Evolutionary conservation across 257 asterid genomes (phyloP).

Genomic region (Solanum chiquidenum): DNA sequence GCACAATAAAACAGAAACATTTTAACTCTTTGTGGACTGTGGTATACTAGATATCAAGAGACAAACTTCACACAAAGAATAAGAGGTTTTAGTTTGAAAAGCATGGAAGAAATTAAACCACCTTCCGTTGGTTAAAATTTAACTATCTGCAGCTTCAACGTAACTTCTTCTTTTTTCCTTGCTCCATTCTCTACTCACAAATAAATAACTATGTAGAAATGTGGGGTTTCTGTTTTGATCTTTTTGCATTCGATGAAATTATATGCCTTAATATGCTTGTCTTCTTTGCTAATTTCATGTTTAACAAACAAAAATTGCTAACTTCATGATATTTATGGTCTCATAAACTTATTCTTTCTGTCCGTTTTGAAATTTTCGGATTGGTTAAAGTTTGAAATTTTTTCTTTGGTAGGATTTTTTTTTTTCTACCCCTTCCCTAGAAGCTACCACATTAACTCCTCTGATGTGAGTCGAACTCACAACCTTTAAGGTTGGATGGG

Average conservation of each 20-base stretch:
- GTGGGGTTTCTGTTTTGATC: background rate
- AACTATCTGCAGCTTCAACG: background rate
- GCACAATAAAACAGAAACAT: background rate
- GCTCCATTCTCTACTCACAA: background rate
- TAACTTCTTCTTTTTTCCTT: background rate
- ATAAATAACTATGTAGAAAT: background rate
- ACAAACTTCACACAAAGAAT: background rate
- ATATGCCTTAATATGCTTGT: background rate
- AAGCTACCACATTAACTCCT: no score
- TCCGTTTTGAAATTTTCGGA: background rate
- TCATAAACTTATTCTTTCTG: background rate
- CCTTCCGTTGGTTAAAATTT: background rate
- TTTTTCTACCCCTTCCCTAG: background rate
- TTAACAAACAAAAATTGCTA: background rate
- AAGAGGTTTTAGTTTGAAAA: background rate
- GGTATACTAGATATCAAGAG: background rate
- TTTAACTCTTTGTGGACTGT: background rate
- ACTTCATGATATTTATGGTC: background rate
- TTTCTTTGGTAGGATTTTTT: no score
- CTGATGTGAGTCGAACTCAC: no score
- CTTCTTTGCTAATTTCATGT: background rate
- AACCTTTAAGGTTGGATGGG: no score
- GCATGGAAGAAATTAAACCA: background rate
- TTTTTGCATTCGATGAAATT: background rate
- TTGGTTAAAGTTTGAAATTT: background rate